Conservation (phyloP, 768 basidiomycete species). For the Phaeolepiota aurea region DNA sequence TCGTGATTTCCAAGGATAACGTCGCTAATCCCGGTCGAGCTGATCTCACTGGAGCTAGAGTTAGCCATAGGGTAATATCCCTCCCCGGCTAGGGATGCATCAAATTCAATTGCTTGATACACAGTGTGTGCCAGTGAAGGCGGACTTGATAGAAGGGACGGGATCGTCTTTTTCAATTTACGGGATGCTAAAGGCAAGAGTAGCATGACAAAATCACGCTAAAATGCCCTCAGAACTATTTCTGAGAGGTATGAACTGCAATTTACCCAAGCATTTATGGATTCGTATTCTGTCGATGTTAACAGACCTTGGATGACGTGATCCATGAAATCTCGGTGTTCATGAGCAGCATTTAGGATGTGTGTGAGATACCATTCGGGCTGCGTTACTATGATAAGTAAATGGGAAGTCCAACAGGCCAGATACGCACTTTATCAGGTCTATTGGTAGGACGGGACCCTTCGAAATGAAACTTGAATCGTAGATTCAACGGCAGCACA, state of each 20-base stretch:
- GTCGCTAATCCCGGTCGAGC: constrained; percentile 75
- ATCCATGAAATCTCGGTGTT: constrained; percentile 79
- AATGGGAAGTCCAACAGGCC: too few relatives aligned
- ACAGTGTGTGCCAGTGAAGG: constrained; percentile 91
- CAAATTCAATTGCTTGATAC: constrained; percentile 86
- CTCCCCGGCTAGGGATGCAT: constrained; percentile 65
- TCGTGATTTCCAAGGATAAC: constrained; percentile 74
- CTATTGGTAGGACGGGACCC: constrained; percentile 80
- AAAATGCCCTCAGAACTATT: background rate
- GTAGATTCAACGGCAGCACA: constrained; percentile 70
- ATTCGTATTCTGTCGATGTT: constrained; percentile 47
- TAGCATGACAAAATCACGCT: constrained; percentile 80
- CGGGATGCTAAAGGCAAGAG: constrained; percentile 71
- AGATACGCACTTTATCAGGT: constrained; percentile 68
- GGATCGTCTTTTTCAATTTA: constrained; percentile 70
- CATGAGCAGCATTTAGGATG: constrained; percentile 77
- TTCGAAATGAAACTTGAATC: constrained; percentile 96
- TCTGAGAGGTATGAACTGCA: background rate
- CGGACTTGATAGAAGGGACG: constrained; percentile 66
- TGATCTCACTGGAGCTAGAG: constrained; percentile 22
- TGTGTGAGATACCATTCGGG: constrained; percentile 98
- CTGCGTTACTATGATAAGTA: constrained; percentile 30
- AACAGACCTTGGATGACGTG: constrained; percentile 65
- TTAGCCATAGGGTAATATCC: constrained; percentile 61
- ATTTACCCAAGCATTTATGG: constrained; percentile 71